A percentile compares a stretch with the other conserved stretches of the same genome.
Conservation (phyloP, 352 stramenopile species). For the Aphanomyces stellatus region DNA sequence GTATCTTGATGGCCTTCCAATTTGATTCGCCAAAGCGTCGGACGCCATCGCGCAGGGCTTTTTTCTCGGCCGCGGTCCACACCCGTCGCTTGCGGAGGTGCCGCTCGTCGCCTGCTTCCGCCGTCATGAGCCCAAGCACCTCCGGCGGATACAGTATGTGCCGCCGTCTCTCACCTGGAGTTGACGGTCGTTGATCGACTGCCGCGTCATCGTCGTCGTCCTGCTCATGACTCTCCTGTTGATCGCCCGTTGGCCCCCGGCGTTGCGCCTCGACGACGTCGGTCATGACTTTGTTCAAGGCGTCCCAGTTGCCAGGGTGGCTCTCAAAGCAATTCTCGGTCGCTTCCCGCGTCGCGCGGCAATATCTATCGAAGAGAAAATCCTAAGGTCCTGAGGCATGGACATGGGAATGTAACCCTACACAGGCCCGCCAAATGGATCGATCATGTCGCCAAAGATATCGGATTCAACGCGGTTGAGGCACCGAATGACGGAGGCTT, state of each 20-base stretch:
- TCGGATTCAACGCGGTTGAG: not conserved
- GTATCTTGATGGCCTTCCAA: not conserved
- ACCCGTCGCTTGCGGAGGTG: no score
- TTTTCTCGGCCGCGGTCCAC: not conserved
- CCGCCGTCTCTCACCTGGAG: no score
- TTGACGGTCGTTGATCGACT: no score
- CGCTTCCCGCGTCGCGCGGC: not conserved
- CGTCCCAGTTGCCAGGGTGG: not conserved
- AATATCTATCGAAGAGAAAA: not conserved
- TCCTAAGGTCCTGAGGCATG: not conserved
- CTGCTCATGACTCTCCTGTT: no score
- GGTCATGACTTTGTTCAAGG: not conserved
- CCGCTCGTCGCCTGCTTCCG: not conserved
- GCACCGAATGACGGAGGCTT: not conserved
- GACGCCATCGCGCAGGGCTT: not conserved
- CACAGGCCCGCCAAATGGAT: not conserved
- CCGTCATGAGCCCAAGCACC: not conserved
- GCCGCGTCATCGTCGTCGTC: not conserved
- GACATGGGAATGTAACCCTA: not conserved
- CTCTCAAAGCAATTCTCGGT: not conserved
- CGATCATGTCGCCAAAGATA: not conserved
- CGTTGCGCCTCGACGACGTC: no score
- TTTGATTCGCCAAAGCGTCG: not conserved
- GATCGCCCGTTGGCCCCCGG: no score
- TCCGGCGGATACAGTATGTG: not conserved